Percentiles rank a stretch among this genome's conserved stretches.
phyloP scores from a whole-genome alignment of 2,329 filamentous ascomycete genomes.

The Xylariomycetidae sp. region DNA sequence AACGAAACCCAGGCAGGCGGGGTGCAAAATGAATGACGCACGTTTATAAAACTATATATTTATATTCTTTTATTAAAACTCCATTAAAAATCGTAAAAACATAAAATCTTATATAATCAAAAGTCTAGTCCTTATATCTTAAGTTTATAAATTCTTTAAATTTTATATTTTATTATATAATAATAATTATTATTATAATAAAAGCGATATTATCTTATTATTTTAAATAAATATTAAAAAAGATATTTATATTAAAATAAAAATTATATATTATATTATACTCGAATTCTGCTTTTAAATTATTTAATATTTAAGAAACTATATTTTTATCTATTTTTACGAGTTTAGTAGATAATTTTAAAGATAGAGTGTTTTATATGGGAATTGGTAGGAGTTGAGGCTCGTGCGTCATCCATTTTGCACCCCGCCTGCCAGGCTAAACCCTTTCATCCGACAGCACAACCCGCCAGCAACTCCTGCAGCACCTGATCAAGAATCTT shows the following conservation, averaged over 20 bases:
- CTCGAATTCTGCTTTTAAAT: neutral
- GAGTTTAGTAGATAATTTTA: conserved; percentile 10
- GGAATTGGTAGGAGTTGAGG: neutral
- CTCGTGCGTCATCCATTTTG: neutral
- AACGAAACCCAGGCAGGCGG: no score
- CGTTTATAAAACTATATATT: no score
- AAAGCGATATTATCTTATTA: conserved; percentile 5
- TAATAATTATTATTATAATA: conserved; percentile 8
- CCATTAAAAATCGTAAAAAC: no score
- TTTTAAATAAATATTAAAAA: no score
- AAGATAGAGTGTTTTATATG: neutral
- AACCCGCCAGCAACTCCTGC: conserved; percentile 4
- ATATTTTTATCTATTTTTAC: neutral
- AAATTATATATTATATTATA: neutral
- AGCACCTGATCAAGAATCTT: conserved; percentile 2
- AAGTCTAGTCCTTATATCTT: neutral
- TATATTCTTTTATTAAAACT: no score
- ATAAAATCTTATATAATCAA: no score
- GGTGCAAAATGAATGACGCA: no score
- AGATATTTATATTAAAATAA: neutral
- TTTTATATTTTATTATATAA: neutral
- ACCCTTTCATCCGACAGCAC: conserved; percentile 2
- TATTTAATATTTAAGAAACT: conserved; percentile 13
- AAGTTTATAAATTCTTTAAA: neutral
- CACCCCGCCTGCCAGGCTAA: no score